Evolutionary conservation across 805 yeast genomes (phyloP), one percentile per base, ranked within the genome.

Genomic region (Torulaspora delbrueckii): DNA sequence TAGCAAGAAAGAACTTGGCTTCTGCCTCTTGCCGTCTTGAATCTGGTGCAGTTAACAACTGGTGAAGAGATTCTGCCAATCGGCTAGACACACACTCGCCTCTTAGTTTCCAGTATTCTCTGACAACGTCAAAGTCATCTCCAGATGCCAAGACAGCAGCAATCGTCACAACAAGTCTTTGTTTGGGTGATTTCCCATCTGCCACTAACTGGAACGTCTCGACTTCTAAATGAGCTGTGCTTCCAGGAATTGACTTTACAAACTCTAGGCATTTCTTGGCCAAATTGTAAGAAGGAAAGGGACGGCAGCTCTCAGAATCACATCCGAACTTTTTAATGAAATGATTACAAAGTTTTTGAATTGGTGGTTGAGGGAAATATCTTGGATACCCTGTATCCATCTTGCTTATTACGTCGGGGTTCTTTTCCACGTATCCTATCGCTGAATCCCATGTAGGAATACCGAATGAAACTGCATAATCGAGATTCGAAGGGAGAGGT

Each of bases 391-490:
- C 97, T 3, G 90, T 79, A 43, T 70, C 71, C 95, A 90, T 86
- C 64, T 81, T 80, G 43, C 70, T 68, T 9, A 82, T 79, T 5
- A 89, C 89, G 84, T 90, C 81, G 14, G 77, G 82, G 56, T 84
- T 79, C 14, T 96, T 96, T 64, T 85, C 91, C 60, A 86, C 96
- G 57, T 90, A 89, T 5, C 87, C 96, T 2, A 90, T 84, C 3
- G 84, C 86, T 35, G 95, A 87, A 43, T 79, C 84, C 96, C 96
- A 90, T 0, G 95, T 84, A 4, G 97, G 96, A 24, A 89, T 73
- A 0, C 95, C 83, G 43, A 89, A 96, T 3, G 95, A 85, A 2
- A 90, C 96, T 0, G 96, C 96, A 65, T 90, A 96, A 8, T 53
- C 53, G 9, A 53, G 40, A 37, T 42, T 34, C 9, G 46, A 30